phyloP scores from a whole-genome alignment of 1,284 basidiomycete genomes.

The Cerioporus squamosus region DNA sequence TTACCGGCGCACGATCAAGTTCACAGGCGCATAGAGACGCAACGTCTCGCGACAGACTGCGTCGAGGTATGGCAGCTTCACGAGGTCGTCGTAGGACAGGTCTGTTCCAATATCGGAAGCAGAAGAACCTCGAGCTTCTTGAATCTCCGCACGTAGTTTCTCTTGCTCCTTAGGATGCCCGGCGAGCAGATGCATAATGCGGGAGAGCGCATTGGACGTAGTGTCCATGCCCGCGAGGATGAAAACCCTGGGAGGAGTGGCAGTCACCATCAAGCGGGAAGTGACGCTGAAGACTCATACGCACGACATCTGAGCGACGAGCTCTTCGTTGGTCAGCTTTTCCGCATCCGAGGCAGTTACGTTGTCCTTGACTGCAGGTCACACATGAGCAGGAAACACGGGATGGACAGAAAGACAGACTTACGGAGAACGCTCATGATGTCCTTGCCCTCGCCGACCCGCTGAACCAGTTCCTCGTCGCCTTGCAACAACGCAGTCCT shows the following conservation, averaged over 20 bases:
- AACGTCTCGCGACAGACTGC: slow-evolving; percentile 15
- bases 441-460: slow-evolving; percentile 5
- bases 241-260: slow-evolving; percentile 29
- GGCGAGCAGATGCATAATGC: slow-evolving; percentile 1
- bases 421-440: slow-evolving; percentile 8
- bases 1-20: background rate
- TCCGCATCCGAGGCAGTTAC: slow-evolving; percentile 22
- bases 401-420: background rate
- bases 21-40: slow-evolving; percentile 1
- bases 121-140: background rate
- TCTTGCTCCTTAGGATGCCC: slow-evolving; percentile 7
- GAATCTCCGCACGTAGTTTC: slow-evolving; percentile 6
- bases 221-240: slow-evolving; percentile 16
- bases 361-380: slow-evolving; percentile 24
- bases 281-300: slow-evolving; percentile 3
- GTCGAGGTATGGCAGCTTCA: slow-evolving; percentile 15
- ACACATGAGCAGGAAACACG: background rate
- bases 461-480: background rate
- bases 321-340: slow-evolving; percentile 27
- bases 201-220: slow-evolving; percentile 13
- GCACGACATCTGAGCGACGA: slow-evolving; percentile 29
- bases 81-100: slow-evolving; percentile 12
- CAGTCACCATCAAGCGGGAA: background rate
- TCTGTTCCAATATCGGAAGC: slow-evolving; percentile 4
- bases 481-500: slow-evolving; percentile 27